Base-by-base conservation (phyloP, 345 rosid genomes). In the Crucihimalaya himalaica region DNA sequence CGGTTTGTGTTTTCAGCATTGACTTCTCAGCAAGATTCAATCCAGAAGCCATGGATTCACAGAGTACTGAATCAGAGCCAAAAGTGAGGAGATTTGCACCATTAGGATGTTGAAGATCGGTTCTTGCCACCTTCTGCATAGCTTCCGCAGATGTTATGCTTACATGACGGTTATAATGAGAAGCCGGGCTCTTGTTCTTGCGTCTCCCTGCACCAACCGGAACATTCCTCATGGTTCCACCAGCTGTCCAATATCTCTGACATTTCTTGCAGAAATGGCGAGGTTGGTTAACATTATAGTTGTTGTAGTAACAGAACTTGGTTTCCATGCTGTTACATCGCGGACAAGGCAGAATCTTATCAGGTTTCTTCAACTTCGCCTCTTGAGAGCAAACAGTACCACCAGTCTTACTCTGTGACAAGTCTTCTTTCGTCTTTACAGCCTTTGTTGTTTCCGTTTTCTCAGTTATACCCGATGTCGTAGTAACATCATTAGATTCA, bases 211-310 rank as follows among this genome's bases (percentile, higher is more conserved):
- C 98, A 61, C 98, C 98, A 53, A 93, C 90, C 0, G 97, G 97
- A 14, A 93, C 98, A 58, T 93, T 91, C 78, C 97, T 86, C 97
- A 93, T 91, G 2, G 94, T 89, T 72, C 98, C 98, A 54, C 98
- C 97, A 11, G 94, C 97, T 1, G 98, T 93, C 98, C 98, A 93
- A 81, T 93, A 93, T 72, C 98, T 88, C 81, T 93, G 98, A 64
- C 98, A 91, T 71, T 88, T 86, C 86, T 89, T 93, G 72, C 98
- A 93, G 81, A 93, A 89, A 73, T 93, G 95, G 0, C 97, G 86
- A 7, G 98, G 97, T 68, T 93, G 98, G 81, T 89, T 91, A 63
- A 93, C 96, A 43, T 89, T 93, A 74, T 93, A 93, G 75, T 93
- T 93, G 76, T 93, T 93, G 76, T 86, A 93, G 84, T 93, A 93